Conservation (phyloP, 208 protist genomes). For the Crithidia acanthocephali region DNA sequence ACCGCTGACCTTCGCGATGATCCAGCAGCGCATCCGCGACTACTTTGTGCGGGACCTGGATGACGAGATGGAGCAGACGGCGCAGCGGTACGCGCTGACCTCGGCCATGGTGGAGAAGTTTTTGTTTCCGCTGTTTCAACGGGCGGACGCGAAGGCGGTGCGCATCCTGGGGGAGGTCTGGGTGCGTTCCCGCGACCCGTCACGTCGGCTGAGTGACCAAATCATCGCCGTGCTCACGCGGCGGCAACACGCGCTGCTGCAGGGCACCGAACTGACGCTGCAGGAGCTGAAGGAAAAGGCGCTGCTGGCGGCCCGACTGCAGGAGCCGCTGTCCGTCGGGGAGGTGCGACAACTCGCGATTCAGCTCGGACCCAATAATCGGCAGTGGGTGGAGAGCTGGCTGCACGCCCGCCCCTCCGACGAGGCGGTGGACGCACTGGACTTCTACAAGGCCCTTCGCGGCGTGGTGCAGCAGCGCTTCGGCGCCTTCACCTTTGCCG, state of each 20-base stretch:
- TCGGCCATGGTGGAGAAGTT: constrained; percentile 29
- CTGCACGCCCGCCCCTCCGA: constrained; percentile 5
- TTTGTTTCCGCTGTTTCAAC: constrained; percentile 28
- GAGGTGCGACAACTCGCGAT: constrained; percentile 39
- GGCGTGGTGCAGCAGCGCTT: constrained; percentile 35
- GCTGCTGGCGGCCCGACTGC: constrained; percentile 46
- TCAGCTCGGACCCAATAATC: constrained; percentile 40
- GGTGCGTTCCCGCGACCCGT: constrained; percentile 27
- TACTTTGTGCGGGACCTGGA: constrained; percentile 37
- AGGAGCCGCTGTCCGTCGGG: constrained; percentile 36
- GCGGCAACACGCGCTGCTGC: constrained; percentile 47
- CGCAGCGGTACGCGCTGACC: constrained; percentile 30
- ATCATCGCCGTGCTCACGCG: constrained; percentile 53
- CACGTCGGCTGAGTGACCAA: constrained; percentile 43
- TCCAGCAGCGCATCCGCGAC: constrained; percentile 40
- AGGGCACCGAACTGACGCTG: constrained; percentile 47
- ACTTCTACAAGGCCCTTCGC: constrained; percentile 33
- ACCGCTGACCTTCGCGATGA: constrained; percentile 35
- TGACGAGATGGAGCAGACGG: constrained; percentile 23
- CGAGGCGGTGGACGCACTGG: constrained; percentile 10
- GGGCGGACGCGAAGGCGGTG: constrained; percentile 25
- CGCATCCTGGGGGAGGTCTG: constrained; percentile 31
- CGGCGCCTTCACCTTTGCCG: constrained; percentile 37
- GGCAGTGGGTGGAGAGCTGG: constrained; percentile 36
- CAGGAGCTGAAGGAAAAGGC: constrained; percentile 70